Evolutionary conservation across 2,329 filamentous ascomycete species (phyloP).

Genomic region (Fusarium sarcochroum): DNA sequence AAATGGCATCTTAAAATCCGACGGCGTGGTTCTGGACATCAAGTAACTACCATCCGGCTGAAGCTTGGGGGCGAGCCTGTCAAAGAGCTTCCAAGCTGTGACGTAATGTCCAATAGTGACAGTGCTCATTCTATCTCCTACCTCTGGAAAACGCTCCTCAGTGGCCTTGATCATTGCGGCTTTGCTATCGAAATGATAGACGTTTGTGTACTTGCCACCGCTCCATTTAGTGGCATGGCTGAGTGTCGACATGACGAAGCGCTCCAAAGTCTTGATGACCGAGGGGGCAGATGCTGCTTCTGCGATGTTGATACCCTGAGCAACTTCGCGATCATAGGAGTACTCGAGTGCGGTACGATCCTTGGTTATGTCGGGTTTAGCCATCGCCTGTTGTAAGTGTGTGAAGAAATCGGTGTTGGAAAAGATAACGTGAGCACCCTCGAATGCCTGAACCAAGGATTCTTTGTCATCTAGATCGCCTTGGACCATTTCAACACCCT

Average conservation of each 20-base stretch:
- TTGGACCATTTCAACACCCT: constrained; percentile 32
- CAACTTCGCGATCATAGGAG: constrained; percentile 28
- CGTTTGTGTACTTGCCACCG: constrained; percentile 26
- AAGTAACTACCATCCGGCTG: constrained; percentile 18
- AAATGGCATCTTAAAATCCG: constrained; percentile 8
- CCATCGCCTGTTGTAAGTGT: constrained; percentile 18
- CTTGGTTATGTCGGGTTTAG: not conserved
- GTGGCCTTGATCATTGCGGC: constrained; percentile 14
- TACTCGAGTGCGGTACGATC: constrained; percentile 1
- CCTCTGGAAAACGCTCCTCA: constrained; percentile 10
- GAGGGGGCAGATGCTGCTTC: constrained; percentile 27
- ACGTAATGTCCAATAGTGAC: constrained; percentile 1
- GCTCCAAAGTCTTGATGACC: constrained; percentile 13
- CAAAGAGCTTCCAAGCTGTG: constrained; percentile 15
- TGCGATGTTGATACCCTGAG: not conserved
- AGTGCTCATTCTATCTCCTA: constrained; percentile 19
- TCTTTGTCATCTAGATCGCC: constrained; percentile 23
- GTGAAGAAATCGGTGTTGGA: constrained; percentile 31
- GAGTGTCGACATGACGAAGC: constrained; percentile 32
- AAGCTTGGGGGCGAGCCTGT: not conserved
- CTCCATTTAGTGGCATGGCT: constrained; percentile 32
- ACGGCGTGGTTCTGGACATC: not conserved
- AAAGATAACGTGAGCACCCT: constrained; percentile 31
- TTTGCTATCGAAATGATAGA: constrained; percentile 35
- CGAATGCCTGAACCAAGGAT: constrained; percentile 24